Base-by-base conservation (phyloP, 2,329 filamentous ascomycete species). In the Ophiostoma novo-ulmi region DNA sequence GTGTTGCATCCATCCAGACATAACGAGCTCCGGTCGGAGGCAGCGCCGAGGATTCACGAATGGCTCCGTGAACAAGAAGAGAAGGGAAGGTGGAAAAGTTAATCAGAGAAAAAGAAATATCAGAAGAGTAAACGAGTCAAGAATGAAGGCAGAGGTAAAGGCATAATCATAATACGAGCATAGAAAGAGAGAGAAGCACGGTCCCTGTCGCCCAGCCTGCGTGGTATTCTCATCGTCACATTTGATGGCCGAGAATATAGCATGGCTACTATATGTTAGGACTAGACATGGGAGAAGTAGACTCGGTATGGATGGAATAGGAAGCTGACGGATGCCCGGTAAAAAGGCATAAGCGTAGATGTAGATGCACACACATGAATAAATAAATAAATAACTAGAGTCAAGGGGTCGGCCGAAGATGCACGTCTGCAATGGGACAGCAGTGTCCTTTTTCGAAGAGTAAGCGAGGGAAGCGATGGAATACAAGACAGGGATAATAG, bases 11-110 rank as follows among this genome's bases (percentile, higher is more conserved):
- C 52, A 26, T 58, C 10, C 52, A 17, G 55, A 6, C 11, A 63
- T 35, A 14, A 63, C 26, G 31, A 63, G 58, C 58, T 63, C 58
- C 58, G 58, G 58, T 63, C 58, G 58, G 55, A 63, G 58, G 58
- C 58, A 63, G 14, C 14, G 58, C 58, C 58, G 13, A 26, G 35
- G 11, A 22, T 35, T 26, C 10, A 35, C 10, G n/a, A 22, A 17
- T 17, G 26, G 7, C 61, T n/a, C 36, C 17, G 35, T 22, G 31
- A n/a, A 36, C 17, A 65, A 11, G 31, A 44, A 11, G 6, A 44
- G 39, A 44, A 44, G 11, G 39, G 39, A 17, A 1, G 3, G 22
- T 26, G 52, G 2, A 39, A 4, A 20, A 39, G 35, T 17, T 2
- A n/a, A 65, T 8, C 13, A n/a, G 13, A 63, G n/a, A 39, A 63